Evolutionary conservation across 192 early-diverging fungal genomes (phyloP), one percentile per base, ranked within the genome.

Genomic region (Linnemannia exigua): DNA sequence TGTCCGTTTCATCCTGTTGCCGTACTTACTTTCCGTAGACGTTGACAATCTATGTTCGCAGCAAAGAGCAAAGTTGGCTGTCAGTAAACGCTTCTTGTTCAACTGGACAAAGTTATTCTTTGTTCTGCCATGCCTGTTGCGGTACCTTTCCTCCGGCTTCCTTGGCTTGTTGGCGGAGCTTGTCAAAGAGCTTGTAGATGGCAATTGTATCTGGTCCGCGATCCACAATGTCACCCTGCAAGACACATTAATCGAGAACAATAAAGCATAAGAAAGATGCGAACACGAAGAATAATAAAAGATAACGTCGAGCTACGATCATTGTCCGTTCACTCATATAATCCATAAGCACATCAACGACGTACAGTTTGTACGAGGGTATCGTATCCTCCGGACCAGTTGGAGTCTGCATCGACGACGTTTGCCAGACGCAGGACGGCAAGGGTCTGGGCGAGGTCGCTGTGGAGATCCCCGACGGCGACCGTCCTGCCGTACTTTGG

Each of bases 381-480:
- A 44, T 91, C 81, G 12, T 72, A 78, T 70, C 79, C 84, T 2
- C 89, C 94, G 37, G 82, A 82, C 95, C 95, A 96, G 61, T 93
- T 88, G n/a, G 75, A 87, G 17, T 91, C 87, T 4, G 88, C 72
- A 74, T 95, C 92, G 20, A 92, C 71, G 33, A 96, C 67, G 9
- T 88, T 88, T 48, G 95, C 93, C 75, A 96, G 89, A 5, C 82
- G 74, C 1, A 96, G 87, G 19, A 94, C 92, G 12, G 76, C 79
- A 0, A 91, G 61, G 2, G 91, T 87, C 54, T 93, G 90, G 20
- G 79, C 74, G 31, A 91, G 79, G 77, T 96, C 95, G 31, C 93
- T 94, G 73, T 96, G 95, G 17, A 95, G 84, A 80, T 96, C 95
- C 5, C 94, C 94, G n/a, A 96, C 88, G 38, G 94, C 93, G 37